Percentiles rank a stretch among this genome's conserved stretches.
phyloP scores from a whole-genome alignment of 257 asterid genomes.

The Solanum corneliomulleri region DNA sequence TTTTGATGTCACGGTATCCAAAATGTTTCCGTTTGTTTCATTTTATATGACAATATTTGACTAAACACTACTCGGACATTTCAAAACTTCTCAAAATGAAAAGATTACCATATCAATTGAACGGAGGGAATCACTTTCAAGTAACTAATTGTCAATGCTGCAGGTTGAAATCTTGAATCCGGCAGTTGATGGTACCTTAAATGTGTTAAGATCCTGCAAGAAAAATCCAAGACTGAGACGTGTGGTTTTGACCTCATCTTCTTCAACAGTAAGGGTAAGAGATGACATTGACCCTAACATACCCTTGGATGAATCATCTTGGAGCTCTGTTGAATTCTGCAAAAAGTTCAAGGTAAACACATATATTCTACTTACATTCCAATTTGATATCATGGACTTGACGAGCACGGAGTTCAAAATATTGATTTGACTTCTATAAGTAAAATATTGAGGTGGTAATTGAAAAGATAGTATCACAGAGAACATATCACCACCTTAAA shows the following conservation, averaged over 20 bases:
- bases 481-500: background rate
- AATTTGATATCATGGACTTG: background rate
- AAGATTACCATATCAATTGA: background rate
- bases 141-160: background rate
- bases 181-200: conserved; percentile 79
- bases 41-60: background rate
- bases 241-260: conserved; percentile 82
- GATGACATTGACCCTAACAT: conserved; percentile 37
- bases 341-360: conserved; percentile 42
- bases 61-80: background rate
- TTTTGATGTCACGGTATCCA: conserved; percentile 16
- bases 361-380: background rate
- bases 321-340: conserved; percentile 71
- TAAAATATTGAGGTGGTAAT: background rate
- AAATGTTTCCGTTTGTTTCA: background rate
- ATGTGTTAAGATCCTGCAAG: conserved; percentile 73
- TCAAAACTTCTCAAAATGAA: background rate
- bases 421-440: background rate
- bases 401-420: background rate
- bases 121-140: background rate
- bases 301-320: conserved; percentile 67
- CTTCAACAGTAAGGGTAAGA: conserved; percentile 66
- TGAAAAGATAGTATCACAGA: background rate
- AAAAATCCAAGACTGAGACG: conserved; percentile 58
- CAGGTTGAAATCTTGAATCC: conserved; percentile 73